Conservation (phyloP, 345 rosid genomes). For the Rhizophora apiculata region DNA sequence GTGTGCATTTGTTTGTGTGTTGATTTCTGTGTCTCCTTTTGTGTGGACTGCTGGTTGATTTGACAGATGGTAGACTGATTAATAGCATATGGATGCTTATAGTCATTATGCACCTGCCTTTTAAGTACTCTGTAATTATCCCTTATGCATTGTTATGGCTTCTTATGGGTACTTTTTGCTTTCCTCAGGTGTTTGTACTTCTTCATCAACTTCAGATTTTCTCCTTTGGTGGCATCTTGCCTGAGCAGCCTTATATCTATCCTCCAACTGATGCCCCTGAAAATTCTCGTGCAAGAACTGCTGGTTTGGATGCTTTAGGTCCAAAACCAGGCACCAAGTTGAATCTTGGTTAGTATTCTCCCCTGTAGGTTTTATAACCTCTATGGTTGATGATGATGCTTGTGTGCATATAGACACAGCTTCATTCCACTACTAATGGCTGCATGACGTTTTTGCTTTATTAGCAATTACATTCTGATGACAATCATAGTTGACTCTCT, state of each 20-base stretch:
- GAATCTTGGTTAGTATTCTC: constrained; percentile 56
- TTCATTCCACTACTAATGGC: background rate
- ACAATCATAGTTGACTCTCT: constrained; percentile 19
- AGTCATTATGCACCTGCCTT: too few species aligned
- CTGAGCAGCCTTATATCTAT: constrained; percentile 68
- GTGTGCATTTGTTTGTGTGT: too few species aligned
- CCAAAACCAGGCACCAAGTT: constrained; percentile 81
- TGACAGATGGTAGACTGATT: too few species aligned
- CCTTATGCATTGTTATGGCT: too few species aligned
- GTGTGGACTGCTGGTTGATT: background rate
- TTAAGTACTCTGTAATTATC: too few species aligned
- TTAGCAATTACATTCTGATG: background rate
- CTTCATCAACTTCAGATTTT: constrained; percentile 88
- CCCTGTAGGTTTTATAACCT: background rate
- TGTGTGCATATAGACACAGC: background rate
- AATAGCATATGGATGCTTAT: too few species aligned
- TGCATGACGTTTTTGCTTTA: background rate
- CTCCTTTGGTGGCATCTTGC: constrained; percentile 65
- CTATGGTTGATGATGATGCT: background rate
- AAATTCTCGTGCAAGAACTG: constrained; percentile 59
- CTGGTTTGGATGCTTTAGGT: constrained; percentile 65
- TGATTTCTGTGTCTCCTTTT: background rate
- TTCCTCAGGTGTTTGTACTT: constrained; percentile 70
- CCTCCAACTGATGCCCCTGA: constrained; percentile 45
- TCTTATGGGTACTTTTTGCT: constrained; percentile 7